These are phyloP conservation scores for Talaromyces sp. DNA, from an alignment of 2,329 filamentous ascomycete genomes.

Conservation along the genomic window DNA sequence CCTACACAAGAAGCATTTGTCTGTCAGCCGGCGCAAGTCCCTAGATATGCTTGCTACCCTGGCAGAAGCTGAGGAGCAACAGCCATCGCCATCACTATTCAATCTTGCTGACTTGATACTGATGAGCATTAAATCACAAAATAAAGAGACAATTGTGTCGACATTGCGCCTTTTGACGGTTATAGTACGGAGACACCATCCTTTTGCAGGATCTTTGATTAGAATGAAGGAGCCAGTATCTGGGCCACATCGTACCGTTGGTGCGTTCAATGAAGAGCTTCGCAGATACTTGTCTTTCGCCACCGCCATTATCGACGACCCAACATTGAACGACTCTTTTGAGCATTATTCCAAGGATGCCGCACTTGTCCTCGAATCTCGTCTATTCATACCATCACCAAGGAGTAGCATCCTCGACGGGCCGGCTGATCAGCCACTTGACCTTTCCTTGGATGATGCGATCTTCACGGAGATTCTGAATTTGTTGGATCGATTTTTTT, in stretches of 20 bases:
- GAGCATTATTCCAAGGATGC: slow-evolving; percentile 49
- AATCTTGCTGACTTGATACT: slow-evolving; percentile 89
- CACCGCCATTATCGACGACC: slow-evolving; percentile 38
- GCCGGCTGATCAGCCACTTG: slow-evolving; percentile 62
- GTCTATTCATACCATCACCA: slow-evolving; percentile 32
- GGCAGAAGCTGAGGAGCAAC: slow-evolving; percentile 66
- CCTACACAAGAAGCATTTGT: slow-evolving; percentile 53
- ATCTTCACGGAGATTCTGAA: slow-evolving; percentile 53
- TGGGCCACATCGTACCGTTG: slow-evolving; percentile 33
- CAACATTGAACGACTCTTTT: slow-evolving; percentile 43
- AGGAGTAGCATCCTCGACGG: slow-evolving; percentile 38
- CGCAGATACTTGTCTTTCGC: slow-evolving; percentile 39
- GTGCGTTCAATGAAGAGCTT: slow-evolving; percentile 43
- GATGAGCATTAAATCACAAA: slow-evolving; percentile 78
- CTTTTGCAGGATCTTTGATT: slow-evolving; percentile 72
- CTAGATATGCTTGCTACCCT: slow-evolving; percentile 81
- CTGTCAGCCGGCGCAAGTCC: slow-evolving; percentile 74
- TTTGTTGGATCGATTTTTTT: slow-evolving; percentile 75
- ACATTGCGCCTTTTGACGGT: slow-evolving; percentile 84
- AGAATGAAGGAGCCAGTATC: slow-evolving; percentile 38
- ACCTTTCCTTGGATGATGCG: slow-evolving; percentile 63
- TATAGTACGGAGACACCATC: slow-evolving; percentile 82
- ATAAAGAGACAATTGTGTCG: slow-evolving; percentile 84
- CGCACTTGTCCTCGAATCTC: slow-evolving; percentile 51
- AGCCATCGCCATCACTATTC: slow-evolving; percentile 81